Conservation (phyloP, 805 yeast species). For the Ascoidea tarda region DNA sequence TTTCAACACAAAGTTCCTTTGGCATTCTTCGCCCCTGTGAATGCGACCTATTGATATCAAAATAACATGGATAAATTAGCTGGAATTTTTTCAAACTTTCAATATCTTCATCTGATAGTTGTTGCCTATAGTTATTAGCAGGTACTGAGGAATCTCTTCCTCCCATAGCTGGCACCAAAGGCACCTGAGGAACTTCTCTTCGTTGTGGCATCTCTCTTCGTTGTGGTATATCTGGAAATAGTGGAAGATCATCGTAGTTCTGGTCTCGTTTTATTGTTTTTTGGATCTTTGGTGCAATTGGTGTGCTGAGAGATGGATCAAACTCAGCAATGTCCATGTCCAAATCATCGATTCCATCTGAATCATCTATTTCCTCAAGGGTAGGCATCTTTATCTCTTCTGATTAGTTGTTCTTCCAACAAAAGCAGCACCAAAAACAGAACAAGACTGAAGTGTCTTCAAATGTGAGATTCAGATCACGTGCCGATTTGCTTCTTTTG, state of each 20-base stretch:
- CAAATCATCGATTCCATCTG: constrained; percentile 79
- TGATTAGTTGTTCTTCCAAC: constrained; percentile 1
- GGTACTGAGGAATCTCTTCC: constrained; percentile 6
- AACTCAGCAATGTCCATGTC: constrained; percentile 91
- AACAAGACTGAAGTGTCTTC: too few relatives aligned
- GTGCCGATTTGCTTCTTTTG: too few relatives aligned
- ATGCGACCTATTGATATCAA: constrained; percentile 64
- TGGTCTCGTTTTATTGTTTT: constrained; percentile 51
- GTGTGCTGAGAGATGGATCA: constrained; percentile 56
- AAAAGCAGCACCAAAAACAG: too few relatives aligned
- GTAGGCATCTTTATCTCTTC: constrained; percentile 36
- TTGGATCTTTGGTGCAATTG: constrained; percentile 55
- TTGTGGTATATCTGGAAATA: constrained; percentile 13
- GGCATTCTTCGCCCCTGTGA: constrained; percentile 77
- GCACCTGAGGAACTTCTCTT: constrained; percentile 7
- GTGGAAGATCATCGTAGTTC: constrained; percentile 26
- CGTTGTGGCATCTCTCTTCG: constrained; percentile 5
- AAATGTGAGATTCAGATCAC: too few relatives aligned
- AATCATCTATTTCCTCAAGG: constrained; percentile 61
- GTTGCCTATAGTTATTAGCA: constrained; percentile 7
- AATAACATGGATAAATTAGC: constrained; percentile 81
- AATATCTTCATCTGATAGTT: constrained; percentile 38
- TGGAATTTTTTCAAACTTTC: constrained; percentile 58
- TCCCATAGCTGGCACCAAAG: constrained; percentile 6
- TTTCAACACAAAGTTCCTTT: constrained; percentile 52